Conservation (phyloP, 768 basidiomycete species). For the Collybiopsis confluens region DNA sequence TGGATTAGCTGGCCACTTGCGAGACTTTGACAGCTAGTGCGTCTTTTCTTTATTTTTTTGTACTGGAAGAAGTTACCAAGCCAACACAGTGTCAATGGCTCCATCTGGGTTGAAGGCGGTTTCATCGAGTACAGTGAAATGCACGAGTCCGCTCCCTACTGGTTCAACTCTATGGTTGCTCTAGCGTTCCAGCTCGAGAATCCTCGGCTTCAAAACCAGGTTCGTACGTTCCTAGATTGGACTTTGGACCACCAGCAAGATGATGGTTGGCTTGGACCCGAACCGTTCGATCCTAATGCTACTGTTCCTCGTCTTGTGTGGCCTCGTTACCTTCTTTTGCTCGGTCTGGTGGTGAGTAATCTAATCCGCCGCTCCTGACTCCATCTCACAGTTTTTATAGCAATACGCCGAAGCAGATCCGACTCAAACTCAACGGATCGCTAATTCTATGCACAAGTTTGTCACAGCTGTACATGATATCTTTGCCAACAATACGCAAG, state of each 20-base stretch:
- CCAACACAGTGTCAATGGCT: conserved; percentile 36
- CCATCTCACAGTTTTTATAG: conserved; percentile 15
- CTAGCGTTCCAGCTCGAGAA: conserved; percentile 38
- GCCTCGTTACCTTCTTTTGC: conserved; percentile 37
- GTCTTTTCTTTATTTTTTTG: conserved; percentile 10
- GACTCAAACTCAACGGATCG: conserved; percentile 29
- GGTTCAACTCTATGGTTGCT: conserved; percentile 40
- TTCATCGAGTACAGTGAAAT: conserved; percentile 40
- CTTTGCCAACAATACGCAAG: conserved; percentile 32
- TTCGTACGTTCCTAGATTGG: conserved; percentile 34
- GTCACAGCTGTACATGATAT: conserved; percentile 28
- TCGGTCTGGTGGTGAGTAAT: conserved; percentile 31
- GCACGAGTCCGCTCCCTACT: conserved; percentile 40
- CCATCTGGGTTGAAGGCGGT: conserved; percentile 39
- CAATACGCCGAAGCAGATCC: conserved; percentile 42
- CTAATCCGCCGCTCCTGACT: background rate
- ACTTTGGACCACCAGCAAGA: conserved; percentile 30
- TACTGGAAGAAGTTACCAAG: too few species aligned
- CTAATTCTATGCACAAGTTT: conserved; percentile 35
- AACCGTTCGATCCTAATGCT: conserved; percentile 31
- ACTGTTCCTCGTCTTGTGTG: conserved; percentile 34
- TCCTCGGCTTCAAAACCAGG: conserved; percentile 32
- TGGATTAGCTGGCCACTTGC: conserved; percentile 35
- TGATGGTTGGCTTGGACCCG: conserved; percentile 41
- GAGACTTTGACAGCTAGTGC: conserved; percentile 37